Evolutionary conservation across 2,329 filamentous ascomycete genomes (phyloP), one percentile per base, ranked within the genome.

Genomic region (Ceratocystis lukuohia): DNA sequence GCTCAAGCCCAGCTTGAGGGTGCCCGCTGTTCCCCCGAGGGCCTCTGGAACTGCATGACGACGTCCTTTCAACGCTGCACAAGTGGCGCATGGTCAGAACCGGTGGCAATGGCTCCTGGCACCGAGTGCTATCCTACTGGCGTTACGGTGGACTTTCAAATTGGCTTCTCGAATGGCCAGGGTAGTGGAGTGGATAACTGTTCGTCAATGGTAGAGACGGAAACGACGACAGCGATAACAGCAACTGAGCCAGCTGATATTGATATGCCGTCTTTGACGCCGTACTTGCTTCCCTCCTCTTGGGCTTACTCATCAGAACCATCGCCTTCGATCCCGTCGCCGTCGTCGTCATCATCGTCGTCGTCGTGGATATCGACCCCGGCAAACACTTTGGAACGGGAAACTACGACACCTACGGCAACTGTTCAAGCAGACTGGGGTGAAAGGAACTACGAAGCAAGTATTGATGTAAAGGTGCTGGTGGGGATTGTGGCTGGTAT

Each of bases 21-120:
- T 22, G 72, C 76, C 1, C 69, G 72, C 3, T 82, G 80, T 71
- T 72, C 73, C 10, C 70, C 73, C 12, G 80, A 83, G 67, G 80
- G 80, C n/a, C 76, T 78, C 68, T 83, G 80, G 80, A 80, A 82
- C 72, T 83, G 81, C 74, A 78, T 82, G 74, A 75, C 74, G 0
- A 73, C 69, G 22, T 75, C 74, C 44, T 83, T 78, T 74, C 80
- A 83, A 72, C 76, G 80, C 33, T 83, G 80, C 70, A 79, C 77
- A 2, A 72, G 74, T 8, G 80, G 80, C 1, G 71, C 67, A 10
- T 83, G 80, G 80, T 80, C 76, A 68, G 72, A 68, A 0, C 74
- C 75, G n/a, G 74, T 80, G 72, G 68, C 75, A 46, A 76, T 76
- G 67, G 75, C 80, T 0, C 71, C 72, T 4, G 79, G 80, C 4